phyloP scores from a whole-genome alignment of 495 filamentous ascomycete genomes.

The Penicillium cosmopolitanum region DNA sequence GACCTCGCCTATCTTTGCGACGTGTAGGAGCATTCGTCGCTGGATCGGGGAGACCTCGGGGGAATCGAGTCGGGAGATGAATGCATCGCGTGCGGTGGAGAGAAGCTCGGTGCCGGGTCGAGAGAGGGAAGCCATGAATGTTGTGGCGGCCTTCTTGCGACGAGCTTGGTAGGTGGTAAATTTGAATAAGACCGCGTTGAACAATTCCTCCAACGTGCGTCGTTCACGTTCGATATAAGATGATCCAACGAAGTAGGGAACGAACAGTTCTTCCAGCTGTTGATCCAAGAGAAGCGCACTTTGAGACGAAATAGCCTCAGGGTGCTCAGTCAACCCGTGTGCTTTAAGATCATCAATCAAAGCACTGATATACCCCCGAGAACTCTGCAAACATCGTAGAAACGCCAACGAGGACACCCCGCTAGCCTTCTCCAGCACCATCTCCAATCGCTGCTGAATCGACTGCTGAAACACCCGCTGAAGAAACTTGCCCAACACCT shows the following conservation, averaged over 20 bases:
- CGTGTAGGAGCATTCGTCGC: slow-evolving; percentile 80
- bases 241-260: slow-evolving; percentile 91
- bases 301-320: slow-evolving; percentile 85
- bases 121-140: slow-evolving; percentile 87
- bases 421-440: slow-evolving; percentile 93
- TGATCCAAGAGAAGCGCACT: slow-evolving; percentile 87
- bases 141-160: slow-evolving; percentile 81
- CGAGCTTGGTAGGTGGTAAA: slow-evolving; percentile 91
- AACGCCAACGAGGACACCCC: slow-evolving; percentile 90
- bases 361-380: slow-evolving; percentile 79
- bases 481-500: slow-evolving; percentile 87
- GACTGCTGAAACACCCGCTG: slow-evolving; percentile 98
- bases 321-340: slow-evolving; percentile 93
- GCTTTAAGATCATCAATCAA: slow-evolving; percentile 91
- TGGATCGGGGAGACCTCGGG: slow-evolving; percentile 83
- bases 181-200: slow-evolving; percentile 90
- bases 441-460: slow-evolving; percentile 91
- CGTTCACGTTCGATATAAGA: slow-evolving; percentile 96
- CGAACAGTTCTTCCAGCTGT: slow-evolving; percentile 94
- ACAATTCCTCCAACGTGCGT: slow-evolving; percentile 86
- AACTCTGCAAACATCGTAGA: slow-evolving; percentile 86
- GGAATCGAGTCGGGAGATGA: slow-evolving; percentile 81
- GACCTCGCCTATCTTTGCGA: slow-evolving; percentile 69
- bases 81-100: slow-evolving; percentile 75
- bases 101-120: slow-evolving; percentile 83